Conservation (phyloP, 139 green algal species). For the Spirogloea muscicola region DNA sequence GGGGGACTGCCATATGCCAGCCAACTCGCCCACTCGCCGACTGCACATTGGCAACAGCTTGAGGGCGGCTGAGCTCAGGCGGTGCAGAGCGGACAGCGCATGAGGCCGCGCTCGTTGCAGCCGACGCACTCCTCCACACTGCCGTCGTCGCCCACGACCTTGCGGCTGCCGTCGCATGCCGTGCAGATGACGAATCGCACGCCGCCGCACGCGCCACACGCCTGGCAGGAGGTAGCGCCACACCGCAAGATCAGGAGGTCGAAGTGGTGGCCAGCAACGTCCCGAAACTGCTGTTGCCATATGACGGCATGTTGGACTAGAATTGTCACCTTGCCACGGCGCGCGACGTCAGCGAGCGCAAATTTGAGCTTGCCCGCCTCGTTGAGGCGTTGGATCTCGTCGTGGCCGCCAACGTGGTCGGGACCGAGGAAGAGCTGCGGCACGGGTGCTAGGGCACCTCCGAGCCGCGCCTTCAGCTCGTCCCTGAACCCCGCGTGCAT, state of each 20-base stretch:
- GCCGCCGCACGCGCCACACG: slow-evolving; percentile 30
- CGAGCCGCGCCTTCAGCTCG: slow-evolving; percentile 39
- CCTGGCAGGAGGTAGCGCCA: not conserved
- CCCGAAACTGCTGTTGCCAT: not conserved
- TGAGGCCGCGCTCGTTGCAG: slow-evolving; percentile 42
- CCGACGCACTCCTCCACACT: slow-evolving; percentile 5
- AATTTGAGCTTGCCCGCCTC: not conserved
- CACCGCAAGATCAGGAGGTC: not conserved
- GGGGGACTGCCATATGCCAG: too few relatives aligned
- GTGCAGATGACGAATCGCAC: slow-evolving; percentile 25
- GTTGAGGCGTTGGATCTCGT: slow-evolving; percentile 21
- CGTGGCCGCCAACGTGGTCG: slow-evolving; percentile 19
- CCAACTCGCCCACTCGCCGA: too few relatives aligned
- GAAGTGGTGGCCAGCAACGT: not conserved
- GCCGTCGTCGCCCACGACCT: slow-evolving; percentile 13
- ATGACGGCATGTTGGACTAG: not conserved
- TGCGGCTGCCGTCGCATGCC: slow-evolving; percentile 29
- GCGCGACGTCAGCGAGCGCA: not conserved
- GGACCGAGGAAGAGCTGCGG: slow-evolving; percentile 34
- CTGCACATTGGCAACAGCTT: too few relatives aligned
- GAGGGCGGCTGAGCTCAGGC: too few relatives aligned
- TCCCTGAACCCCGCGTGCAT: slow-evolving; percentile 27
- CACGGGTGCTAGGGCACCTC: slow-evolving; percentile 4
- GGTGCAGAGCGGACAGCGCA: slow-evolving; percentile 2
- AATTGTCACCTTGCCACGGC: not conserved